These are phyloP conservation scores for Oehlia diaphana DNA, from an alignment of 192 early-diverging fungal species.

Conservation along the genomic window DNA sequence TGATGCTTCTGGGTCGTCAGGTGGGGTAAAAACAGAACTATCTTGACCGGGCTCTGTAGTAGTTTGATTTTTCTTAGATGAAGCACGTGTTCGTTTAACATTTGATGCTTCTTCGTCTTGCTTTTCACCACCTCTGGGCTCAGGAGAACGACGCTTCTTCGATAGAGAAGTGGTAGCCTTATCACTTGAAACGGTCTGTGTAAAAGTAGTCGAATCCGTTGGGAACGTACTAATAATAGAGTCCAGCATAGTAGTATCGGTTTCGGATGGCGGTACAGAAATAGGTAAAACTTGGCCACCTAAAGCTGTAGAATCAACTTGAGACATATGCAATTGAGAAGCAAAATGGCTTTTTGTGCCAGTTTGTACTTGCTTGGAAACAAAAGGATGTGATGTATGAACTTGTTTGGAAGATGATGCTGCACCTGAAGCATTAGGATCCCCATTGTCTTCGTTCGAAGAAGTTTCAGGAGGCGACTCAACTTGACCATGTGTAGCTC, in stretches of 20 bases:
- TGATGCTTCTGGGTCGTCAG: background rate
- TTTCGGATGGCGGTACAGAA: conserved; percentile 10
- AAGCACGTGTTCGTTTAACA: conserved; percentile 6
- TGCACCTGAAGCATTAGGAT: background rate
- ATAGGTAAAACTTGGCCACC: background rate
- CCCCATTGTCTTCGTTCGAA: conserved; percentile 28
- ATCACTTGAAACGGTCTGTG: too few species aligned
- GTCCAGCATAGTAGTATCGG: background rate
- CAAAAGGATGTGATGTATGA: background rate
- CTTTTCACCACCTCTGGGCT: background rate
- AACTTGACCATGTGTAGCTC: conserved; percentile 22
- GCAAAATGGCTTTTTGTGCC: background rate
- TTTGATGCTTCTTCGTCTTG: background rate
- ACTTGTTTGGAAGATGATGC: conserved; percentile 13
- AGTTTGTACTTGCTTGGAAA: conserved; percentile 3
- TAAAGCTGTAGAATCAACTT: background rate
- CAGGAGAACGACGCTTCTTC: conserved; percentile 7
- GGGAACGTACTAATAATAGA: background rate
- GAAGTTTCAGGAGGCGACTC: conserved; percentile 26
- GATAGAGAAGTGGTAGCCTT: background rate
- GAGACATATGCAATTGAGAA: background rate
- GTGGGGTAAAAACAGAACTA: background rate
- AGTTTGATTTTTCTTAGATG: background rate
- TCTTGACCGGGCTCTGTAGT: background rate
- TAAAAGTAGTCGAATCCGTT: background rate